Percentiles rank a stretch among this genome's conserved stretches.
Conservation (phyloP, 345 rosid genomes). For the Adansonia digitata region DNA sequence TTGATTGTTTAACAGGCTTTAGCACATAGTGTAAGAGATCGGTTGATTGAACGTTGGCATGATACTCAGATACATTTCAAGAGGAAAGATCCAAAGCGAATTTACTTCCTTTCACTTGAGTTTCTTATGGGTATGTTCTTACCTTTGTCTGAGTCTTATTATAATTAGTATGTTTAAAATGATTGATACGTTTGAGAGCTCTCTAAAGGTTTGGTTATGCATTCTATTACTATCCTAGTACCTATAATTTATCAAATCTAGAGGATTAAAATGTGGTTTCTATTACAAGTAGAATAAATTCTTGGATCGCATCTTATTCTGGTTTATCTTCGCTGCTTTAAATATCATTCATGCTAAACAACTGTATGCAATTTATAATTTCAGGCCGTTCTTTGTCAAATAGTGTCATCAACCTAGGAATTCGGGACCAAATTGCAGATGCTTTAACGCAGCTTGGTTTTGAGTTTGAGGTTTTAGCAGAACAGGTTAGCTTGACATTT, state of each 20-base stretch:
- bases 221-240: background rate
- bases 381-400: constrained; percentile 48
- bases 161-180: background rate
- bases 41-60: constrained; percentile 49
- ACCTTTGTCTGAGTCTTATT: background rate
- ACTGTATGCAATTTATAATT: constrained; percentile 1
- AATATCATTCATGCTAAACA: constrained; percentile 5
- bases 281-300: background rate
- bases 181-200: background rate
- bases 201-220: background rate
- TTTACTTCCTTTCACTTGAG: constrained; percentile 48
- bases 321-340: background rate
- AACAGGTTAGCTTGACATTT: constrained; percentile 36
- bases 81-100: constrained; percentile 43
- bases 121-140: constrained; percentile 41
- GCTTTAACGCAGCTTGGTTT: constrained; percentile 48
- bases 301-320: background rate
- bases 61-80: constrained; percentile 42
- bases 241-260: background rate
- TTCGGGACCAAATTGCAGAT: constrained; percentile 37
- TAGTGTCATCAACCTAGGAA: constrained; percentile 42
- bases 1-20: constrained; percentile 28
- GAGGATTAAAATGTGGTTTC: background rate
- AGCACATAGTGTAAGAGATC: constrained; percentile 40
- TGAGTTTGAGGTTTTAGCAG: constrained; percentile 48